Conservation (phyloP, 1,284 basidiomycete genomes). For the Puccinia brachypodii region DNA sequence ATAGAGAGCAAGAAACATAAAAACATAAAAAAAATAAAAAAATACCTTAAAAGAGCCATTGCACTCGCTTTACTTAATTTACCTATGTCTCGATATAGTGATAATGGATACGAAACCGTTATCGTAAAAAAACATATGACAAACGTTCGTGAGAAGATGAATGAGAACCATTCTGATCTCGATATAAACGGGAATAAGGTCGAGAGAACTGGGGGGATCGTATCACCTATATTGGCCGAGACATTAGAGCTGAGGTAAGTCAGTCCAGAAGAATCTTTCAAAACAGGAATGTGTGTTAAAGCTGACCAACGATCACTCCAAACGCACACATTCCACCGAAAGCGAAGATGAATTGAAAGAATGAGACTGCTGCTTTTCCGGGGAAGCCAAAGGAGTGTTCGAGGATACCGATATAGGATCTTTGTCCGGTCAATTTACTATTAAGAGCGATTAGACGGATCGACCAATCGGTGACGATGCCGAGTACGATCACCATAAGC, state of each 20-base stretch:
- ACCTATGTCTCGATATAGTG: slow-evolving; percentile 93
- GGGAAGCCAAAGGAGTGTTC: slow-evolving; percentile 85
- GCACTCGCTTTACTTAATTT: slow-evolving; percentile 90
- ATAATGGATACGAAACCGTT: slow-evolving; percentile 88
- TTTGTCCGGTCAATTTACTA: slow-evolving; percentile 88
- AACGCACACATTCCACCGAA: slow-evolving; percentile 83
- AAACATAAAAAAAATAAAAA: slow-evolving; percentile 2
- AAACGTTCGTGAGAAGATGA: slow-evolving; percentile 83
- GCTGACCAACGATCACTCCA: slow-evolving; percentile 69
- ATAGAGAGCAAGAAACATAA: not conserved
- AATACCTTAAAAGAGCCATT: slow-evolving; percentile 62
- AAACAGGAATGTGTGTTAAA: not conserved
- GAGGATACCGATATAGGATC: slow-evolving; percentile 94
- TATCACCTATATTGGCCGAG: slow-evolving; percentile 71
- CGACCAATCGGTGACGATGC: slow-evolving; percentile 92
- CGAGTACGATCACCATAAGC: slow-evolving; percentile 74
- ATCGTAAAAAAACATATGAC: slow-evolving; percentile 81
- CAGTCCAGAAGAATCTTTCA: not conserved
- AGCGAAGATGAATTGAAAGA: slow-evolving; percentile 81
- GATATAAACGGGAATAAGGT: slow-evolving; percentile 77
- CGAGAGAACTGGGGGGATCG: slow-evolving; percentile 86
- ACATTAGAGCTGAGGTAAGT: not conserved
- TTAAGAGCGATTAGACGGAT: slow-evolving; percentile 90
- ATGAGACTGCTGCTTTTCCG: slow-evolving; percentile 85
- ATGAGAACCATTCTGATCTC: slow-evolving; percentile 68